A percentile compares a stretch with the other conserved stretches of the same genome.
phyloP scores from a whole-genome alignment of 495 filamentous ascomycete genomes.

The Daldinia grandis region DNA sequence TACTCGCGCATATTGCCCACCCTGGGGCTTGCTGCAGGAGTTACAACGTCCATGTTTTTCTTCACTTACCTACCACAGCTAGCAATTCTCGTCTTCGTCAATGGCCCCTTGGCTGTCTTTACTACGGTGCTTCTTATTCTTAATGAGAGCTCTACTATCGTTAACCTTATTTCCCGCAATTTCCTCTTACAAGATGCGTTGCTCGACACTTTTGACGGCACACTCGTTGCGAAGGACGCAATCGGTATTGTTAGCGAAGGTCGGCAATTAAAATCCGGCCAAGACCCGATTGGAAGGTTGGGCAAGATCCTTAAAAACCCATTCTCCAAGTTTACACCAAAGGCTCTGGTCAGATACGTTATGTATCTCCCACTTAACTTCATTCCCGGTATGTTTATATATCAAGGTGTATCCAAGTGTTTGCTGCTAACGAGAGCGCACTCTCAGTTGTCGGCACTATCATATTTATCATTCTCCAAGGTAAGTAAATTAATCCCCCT shows the following conservation, averaged over 20 bases:
- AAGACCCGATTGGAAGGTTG: conserved; percentile 71
- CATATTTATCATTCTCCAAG: conserved; percentile 80
- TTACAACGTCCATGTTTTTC: conserved; percentile 77
- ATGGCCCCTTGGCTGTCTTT: conserved; percentile 83
- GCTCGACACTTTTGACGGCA: conserved; percentile 91
- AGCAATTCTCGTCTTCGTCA: conserved; percentile 79
- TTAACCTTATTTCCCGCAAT: conserved; percentile 74
- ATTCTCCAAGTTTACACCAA: conserved; percentile 70
- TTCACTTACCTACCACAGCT: conserved; percentile 92
- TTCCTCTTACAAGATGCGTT: conserved; percentile 83
- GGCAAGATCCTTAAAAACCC: conserved; percentile 77
- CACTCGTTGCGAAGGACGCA: conserved; percentile 66
- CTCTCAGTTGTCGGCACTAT: conserved; percentile 76
- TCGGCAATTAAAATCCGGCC: conserved; percentile 69
- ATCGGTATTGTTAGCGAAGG: conserved; percentile 71
- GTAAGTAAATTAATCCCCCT: conserved; percentile 48
- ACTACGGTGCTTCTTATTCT: conserved; percentile 81
- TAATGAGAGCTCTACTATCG: conserved; percentile 81
- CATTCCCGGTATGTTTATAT: conserved; percentile 64
- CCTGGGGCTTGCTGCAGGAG: conserved; percentile 69
- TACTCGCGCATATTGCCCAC: conserved; percentile 73
- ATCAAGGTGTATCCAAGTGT: background rate
- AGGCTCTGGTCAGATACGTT: conserved; percentile 73
- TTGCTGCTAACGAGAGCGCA: background rate
- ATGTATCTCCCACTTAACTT: conserved; percentile 90